Conservation (phyloP, 768 basidiomycete genomes). For the Phaffia australis region DNA sequence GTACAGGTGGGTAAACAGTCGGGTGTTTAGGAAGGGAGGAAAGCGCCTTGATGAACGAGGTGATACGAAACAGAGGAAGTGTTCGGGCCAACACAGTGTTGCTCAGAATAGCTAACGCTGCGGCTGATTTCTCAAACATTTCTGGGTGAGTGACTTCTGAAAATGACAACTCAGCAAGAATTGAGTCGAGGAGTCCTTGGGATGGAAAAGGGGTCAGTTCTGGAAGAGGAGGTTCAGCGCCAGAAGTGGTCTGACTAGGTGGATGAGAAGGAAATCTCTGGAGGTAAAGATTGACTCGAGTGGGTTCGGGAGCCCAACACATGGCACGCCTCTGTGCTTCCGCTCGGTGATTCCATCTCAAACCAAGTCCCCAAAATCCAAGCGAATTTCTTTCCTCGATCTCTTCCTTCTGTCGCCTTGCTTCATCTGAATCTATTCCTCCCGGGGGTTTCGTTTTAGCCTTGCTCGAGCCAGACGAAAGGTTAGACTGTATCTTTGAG, state of each 20-base stretch:
- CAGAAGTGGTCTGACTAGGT: constrained; percentile 29
- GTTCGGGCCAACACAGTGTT: constrained; percentile 36
- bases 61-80: constrained; percentile 32
- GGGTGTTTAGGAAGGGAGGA: constrained; percentile 28
- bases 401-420: neutral
- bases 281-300: constrained; percentile 2
- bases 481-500: too few relatives aligned
- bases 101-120: constrained; percentile 35
- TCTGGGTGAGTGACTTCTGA: neutral
- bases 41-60: constrained; percentile 30
- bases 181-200: constrained; percentile 26
- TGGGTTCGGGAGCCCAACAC: constrained; percentile 17
- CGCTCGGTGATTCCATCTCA: constrained; percentile 18
- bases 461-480: too few relatives aligned
- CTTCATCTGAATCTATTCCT: too few relatives aligned
- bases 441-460: too few relatives aligned
- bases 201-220: constrained; percentile 32
- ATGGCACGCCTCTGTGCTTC: constrained; percentile 14
- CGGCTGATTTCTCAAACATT: constrained; percentile 30
- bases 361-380: neutral
- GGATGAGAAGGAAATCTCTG: constrained; percentile 30
- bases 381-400: neutral
- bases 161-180: constrained; percentile 26
- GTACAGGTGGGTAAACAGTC: constrained; percentile 31
- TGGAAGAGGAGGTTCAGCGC: constrained; percentile 36